phyloP scores from a whole-genome alignment of 2,329 filamentous ascomycete genomes.

The Alternaria hordeiaustralica region DNA sequence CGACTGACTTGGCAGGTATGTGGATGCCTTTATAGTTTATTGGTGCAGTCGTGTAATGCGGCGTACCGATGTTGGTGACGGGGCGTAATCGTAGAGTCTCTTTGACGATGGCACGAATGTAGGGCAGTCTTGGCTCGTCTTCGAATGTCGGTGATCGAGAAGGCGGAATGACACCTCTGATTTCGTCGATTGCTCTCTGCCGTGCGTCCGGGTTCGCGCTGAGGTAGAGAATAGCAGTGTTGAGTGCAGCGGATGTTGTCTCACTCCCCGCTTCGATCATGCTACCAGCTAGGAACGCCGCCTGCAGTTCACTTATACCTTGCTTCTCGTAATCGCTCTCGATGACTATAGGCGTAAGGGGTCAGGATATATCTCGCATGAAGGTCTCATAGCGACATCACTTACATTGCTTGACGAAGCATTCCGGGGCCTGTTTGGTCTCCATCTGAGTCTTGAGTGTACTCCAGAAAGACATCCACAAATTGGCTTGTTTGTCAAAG shows the following conservation, averaged over 20 bases:
- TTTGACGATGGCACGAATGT: conserved; percentile 46
- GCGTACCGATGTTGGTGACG: conserved; percentile 43
- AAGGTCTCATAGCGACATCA: not conserved
- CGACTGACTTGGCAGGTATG: conserved; percentile 52
- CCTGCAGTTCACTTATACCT: conserved; percentile 45
- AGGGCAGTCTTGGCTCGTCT: conserved; percentile 54
- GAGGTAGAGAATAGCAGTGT: conserved; percentile 41
- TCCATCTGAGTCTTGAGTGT: conserved; percentile 41
- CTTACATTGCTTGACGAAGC: conserved; percentile 40
- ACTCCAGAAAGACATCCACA: conserved; percentile 43
- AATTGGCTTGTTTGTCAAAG: conserved; percentile 41
- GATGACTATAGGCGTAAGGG: conserved; percentile 18
- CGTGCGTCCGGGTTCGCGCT: conserved; percentile 29
- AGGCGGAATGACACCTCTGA: conserved; percentile 21
- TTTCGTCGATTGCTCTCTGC: conserved; percentile 31
- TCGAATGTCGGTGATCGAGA: conserved; percentile 44
- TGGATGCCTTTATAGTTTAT: conserved; percentile 50
- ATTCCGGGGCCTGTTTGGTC: conserved; percentile 42
- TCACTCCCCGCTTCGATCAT: conserved; percentile 51
- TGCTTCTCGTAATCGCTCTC: conserved; percentile 48
- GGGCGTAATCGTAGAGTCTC: conserved; percentile 55
- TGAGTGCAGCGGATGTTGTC: conserved; percentile 48
- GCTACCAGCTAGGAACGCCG: conserved; percentile 44
- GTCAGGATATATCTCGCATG: not conserved
- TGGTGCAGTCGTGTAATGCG: conserved; percentile 46